A percentile compares a stretch with the other conserved stretches of the same genome.
phyloP scores from a whole-genome alignment of 1,284 basidiomycete genomes.

The Schizophyllum amplum region DNA sequence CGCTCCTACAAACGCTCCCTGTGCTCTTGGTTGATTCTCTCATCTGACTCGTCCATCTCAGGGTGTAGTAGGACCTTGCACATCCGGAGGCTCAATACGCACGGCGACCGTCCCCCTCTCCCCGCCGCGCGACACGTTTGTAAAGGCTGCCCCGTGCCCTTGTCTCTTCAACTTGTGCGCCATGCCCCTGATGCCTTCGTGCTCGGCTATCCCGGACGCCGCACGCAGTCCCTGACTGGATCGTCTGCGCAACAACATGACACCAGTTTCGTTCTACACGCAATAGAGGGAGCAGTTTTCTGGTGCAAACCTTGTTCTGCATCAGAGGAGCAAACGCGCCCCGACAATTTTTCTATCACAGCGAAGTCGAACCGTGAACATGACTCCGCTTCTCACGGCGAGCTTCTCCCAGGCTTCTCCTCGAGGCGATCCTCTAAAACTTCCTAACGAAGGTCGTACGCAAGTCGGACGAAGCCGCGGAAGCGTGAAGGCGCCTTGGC shows the following conservation, averaged over 20 bases:
- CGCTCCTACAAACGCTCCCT: no score
- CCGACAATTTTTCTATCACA: background rate
- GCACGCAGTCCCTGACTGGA: no score
- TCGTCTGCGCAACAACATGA: background rate
- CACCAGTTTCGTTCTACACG: background rate
- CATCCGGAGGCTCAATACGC: no score
- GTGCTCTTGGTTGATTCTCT: no score
- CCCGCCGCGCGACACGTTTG: background rate
- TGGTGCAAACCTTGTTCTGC: background rate
- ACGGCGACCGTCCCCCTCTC: background rate
- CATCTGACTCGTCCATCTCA: no score
- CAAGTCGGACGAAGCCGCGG: background rate
- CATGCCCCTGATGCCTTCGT: background rate
- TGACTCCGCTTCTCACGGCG: background rate
- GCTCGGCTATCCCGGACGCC: background rate
- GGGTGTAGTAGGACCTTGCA: no score
- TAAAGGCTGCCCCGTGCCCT: background rate
- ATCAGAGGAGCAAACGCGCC: background rate
- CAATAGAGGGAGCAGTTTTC: background rate
- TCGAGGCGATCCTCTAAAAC: no score
- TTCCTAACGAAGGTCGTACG: no score
- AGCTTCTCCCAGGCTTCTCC: background rate
- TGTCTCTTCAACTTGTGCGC: background rate
- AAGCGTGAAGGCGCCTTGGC: background rate
- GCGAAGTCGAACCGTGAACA: no score